Evolutionary conservation across 148 eudicot genomes (phyloP), one percentile per base, ranked within the genome.

Genomic region (Heliosperma pusillum): DNA sequence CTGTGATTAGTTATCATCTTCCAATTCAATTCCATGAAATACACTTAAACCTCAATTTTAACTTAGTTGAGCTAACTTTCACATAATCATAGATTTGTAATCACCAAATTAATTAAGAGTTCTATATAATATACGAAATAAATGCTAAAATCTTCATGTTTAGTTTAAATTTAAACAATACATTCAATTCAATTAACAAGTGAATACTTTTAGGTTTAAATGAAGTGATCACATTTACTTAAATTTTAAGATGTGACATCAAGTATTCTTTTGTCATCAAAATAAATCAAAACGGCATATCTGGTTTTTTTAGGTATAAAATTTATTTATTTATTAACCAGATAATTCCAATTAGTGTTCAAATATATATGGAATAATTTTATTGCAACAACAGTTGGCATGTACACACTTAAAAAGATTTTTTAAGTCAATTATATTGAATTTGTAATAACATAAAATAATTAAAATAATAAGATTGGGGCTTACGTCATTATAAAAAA

Each of bases 231-330:
- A 29, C 19, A 16, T 70, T 59, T 25, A 59, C 27, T 3, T 59
- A 59, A 59, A 15, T 55, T 5, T 59, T 25, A 73, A 44, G 53
- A 20, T 52, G 26, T 27, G 36, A 75, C 70, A 75, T 20, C 15
- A 26, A 30, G 20, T 13, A 29, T 52, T 53, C 36, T 2, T 65
- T 27, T 60, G 69, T 4, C 13, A 77, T 77, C 69, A 27, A 59
- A 76, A 45, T 59, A 61, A 61, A 62, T 70, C 80, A 33, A 60
- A 70, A 69, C 24, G 10, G 20, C 74, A 29, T 13, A 77, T 62
- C 36, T 1, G 62, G 22, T 29, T 27, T 21, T 21, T 36, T 62
- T 53, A 10, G 24, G 57, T 4, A 40, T 13, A 57, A 10, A 22
- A 17, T 66, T 66, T 13, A 22, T 30, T 66, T 44, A 50, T 65